These are phyloP conservation scores for Fusarium pseudoanthophilum DNA, from an alignment of 2,329 filamentous ascomycete genomes.

Conservation along the genomic window DNA sequence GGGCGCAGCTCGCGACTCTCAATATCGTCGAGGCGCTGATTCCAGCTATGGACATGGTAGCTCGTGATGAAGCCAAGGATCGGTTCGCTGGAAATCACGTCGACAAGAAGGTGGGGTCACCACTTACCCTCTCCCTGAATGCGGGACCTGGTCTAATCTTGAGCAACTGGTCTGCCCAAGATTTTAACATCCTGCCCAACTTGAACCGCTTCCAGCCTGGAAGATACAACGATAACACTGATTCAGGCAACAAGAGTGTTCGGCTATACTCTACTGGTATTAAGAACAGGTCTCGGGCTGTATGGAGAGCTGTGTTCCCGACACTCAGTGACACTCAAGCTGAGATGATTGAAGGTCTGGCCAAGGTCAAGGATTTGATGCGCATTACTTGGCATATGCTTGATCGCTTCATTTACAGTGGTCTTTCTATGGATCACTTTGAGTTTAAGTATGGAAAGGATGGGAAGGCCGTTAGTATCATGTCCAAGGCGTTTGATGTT, in stretches of 20 bases:
- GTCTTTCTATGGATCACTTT: slow-evolving; percentile 4
- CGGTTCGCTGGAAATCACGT: not conserved
- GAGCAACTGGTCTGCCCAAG: not conserved
- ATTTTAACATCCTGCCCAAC: not conserved
- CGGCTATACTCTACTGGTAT: not conserved
- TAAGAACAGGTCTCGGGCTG: not conserved
- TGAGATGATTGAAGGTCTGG: not conserved
- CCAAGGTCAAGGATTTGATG: not conserved
- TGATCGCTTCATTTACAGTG: slow-evolving; percentile 8
- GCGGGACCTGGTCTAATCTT: not conserved
- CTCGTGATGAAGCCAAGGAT: not conserved
- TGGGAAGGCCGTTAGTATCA: not conserved
- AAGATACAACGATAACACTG: not conserved
- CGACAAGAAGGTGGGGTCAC: not conserved
- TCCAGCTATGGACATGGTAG: not conserved
- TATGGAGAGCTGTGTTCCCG: slow-evolving; percentile 7
- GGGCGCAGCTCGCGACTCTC: not conserved
- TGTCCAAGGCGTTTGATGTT: not conserved
- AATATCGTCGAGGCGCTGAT: not conserved
- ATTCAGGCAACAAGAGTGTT: not conserved
- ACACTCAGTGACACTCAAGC: not conserved
- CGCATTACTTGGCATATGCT: slow-evolving; percentile 10
- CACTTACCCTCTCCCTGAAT: not conserved
- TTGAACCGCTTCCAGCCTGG: slow-evolving; percentile 2
- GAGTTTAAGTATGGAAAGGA: not conserved